Conservation (phyloP, 2,329 filamentous ascomycete genomes). For the Trichoderma aggressivum region DNA sequence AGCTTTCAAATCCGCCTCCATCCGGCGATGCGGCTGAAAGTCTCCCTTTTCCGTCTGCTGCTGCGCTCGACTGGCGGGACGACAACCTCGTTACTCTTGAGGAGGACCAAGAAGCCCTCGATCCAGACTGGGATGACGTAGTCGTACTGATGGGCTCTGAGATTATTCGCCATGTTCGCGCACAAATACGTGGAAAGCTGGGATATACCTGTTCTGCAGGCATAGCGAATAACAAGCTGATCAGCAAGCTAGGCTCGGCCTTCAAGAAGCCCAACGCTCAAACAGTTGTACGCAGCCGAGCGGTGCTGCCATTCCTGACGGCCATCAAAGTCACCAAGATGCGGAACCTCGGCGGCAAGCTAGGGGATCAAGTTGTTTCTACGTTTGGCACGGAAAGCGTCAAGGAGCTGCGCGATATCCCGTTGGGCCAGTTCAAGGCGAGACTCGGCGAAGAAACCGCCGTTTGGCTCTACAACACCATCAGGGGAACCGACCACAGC, state of each 20-base stretch:
- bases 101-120: conserved; percentile 68
- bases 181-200: conserved; percentile 63
- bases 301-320: conserved; percentile 72
- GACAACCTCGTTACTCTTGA: conserved; percentile 82
- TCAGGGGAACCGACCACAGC: conserved; percentile 80
- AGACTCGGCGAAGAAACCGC: conserved; percentile 82
- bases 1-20: conserved; percentile 61
- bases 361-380: conserved; percentile 82
- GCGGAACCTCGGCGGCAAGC: conserved; percentile 88
- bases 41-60: conserved; percentile 65
- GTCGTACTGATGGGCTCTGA: conserved; percentile 83
- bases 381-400: conserved; percentile 78
- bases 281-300: conserved; percentile 86
- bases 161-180: conserved; percentile 75
- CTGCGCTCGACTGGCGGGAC: conserved; percentile 76
- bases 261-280: conserved; percentile 93
- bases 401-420: conserved; percentile 67
- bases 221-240: conserved; percentile 86
- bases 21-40: conserved; percentile 69
- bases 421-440: conserved; percentile 72
- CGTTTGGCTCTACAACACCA: conserved; percentile 77
- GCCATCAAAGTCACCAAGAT: conserved; percentile 94
- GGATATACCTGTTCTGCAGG: conserved; percentile 92
- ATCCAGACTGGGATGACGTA: conserved; percentile 96
- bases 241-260: conserved; percentile 88